These are phyloP conservation scores for Botrytis sinoallii DNA, from an alignment of 2,329 filamentous ascomycete genomes.

Conservation along the genomic window DNA sequence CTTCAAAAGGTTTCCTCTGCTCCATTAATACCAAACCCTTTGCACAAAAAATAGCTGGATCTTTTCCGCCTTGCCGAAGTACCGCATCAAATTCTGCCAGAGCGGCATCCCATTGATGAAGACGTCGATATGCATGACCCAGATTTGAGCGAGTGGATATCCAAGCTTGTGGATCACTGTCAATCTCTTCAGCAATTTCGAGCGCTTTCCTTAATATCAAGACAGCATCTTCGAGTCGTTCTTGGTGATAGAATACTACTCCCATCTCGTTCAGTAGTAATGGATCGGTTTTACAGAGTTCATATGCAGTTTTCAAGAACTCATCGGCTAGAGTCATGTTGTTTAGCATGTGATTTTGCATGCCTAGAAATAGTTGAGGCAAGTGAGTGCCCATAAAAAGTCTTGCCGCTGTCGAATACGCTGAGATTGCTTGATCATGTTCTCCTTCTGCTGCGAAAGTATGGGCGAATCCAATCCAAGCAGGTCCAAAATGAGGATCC, in stretches of 20 bases:
- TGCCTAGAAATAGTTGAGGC: slow-evolving; percentile 91
- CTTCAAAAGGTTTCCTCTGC: slow-evolving; percentile 69
- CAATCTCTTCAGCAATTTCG: slow-evolving; percentile 72
- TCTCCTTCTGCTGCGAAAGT: slow-evolving; percentile 97
- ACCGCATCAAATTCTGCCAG: slow-evolving; percentile 84
- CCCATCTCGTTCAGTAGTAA: slow-evolving; percentile 93
- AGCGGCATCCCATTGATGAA: slow-evolving; percentile 66
- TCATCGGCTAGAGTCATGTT: slow-evolving; percentile 93
- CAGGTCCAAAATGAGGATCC: slow-evolving; percentile 94
- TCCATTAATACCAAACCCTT: slow-evolving; percentile 85
- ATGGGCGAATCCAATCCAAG: slow-evolving; percentile 98
- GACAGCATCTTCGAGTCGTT: slow-evolving; percentile 70
- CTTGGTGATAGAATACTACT: slow-evolving; percentile 91
- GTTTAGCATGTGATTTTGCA: slow-evolving; percentile 96
- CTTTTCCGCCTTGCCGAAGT: slow-evolving; percentile 75
- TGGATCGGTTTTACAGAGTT: slow-evolving; percentile 79
- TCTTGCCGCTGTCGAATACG: slow-evolving; percentile 91
- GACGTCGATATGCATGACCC: slow-evolving; percentile 78
- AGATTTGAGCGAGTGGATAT: slow-evolving; percentile 83
- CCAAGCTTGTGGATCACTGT: slow-evolving; percentile 79
- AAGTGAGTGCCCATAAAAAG: slow-evolving; percentile 96
- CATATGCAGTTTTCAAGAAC: slow-evolving; percentile 86
- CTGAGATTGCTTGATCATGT: slow-evolving; percentile 96
- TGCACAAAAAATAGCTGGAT: slow-evolving; percentile 73
- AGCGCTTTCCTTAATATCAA: slow-evolving; percentile 77